Base-by-base conservation (phyloP, 1,284 basidiomycete genomes). In the Apiotrichum akiyoshidainum region DNA sequence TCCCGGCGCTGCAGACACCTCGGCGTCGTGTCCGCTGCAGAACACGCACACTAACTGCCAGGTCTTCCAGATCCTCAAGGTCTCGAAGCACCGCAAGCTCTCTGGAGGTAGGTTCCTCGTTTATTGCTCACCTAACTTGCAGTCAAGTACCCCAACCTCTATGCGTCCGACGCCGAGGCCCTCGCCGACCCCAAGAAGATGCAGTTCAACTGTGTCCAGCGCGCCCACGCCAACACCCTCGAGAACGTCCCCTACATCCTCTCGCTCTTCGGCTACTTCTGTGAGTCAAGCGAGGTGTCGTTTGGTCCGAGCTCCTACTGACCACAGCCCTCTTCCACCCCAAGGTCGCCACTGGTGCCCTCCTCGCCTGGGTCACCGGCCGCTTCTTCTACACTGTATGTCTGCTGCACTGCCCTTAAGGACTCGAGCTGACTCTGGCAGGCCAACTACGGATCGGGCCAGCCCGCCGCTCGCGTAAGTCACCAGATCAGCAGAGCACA, bases 161-260 rank as follows among this genome's bases (percentile, higher is more conserved):
- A 74, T 59, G 73, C 66, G 14, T 48, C 65, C 16, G 74, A 72
- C 46, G 69, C 66, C 7, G 72, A 73, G 46, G 72, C 73, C 31
- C 58, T 58, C 21, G 63, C 68, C n/a, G 72, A 74, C 60, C 58
- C 63, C 45, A 69, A 70, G 63, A 74, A 73, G 65, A 55, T 68
- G 65, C 52, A 53, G 41, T 74, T 66, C 63, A 74, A 76, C 67
- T 76, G 74, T 51, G 58, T 60, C 19, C 74, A 76, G 61, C 62
- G 74, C 47, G 69, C 69, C 40, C 68, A 74, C 58, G 65, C 57
- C n/a, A 76, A 75, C 65, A 72, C 71, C n/a, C 66, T 75, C 53
- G 74, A 76, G 66, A 60, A 53, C 49, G 42, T 68, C 31, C 69
- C 73, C 1, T 68, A 58, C 59, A 37, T 70, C 46, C 51, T 77